Evolutionary conservation across 352 stramenopile species (phyloP).

Genomic region (Thalassiosira ordinaria): DNA sequence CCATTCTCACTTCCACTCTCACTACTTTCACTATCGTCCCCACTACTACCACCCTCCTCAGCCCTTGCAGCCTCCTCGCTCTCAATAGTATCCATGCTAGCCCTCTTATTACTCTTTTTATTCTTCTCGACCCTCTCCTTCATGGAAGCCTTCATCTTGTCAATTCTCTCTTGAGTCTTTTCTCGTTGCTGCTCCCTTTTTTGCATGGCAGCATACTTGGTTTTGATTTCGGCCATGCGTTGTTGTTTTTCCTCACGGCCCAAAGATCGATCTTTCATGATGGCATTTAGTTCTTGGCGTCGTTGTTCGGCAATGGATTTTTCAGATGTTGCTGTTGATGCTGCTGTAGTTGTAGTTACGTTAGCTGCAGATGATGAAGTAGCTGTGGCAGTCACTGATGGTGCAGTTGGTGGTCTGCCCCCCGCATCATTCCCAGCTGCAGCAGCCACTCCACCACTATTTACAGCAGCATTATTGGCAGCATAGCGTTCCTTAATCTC

Average conservation of each 20-base stretch:
- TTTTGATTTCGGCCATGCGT: constrained; percentile 9
- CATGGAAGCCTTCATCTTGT: too few relatives aligned
- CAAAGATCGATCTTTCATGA: constrained; percentile 13
- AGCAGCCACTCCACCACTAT: too few relatives aligned
- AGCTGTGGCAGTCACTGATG: too few relatives aligned
- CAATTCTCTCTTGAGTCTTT: background rate
- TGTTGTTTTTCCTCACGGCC: constrained; percentile 2
- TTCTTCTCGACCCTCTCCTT: background rate
- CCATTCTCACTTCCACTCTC: background rate
- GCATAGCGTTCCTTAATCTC: constrained; percentile 2
- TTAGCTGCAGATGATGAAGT: too few relatives aligned
- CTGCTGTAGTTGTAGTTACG: too few relatives aligned
- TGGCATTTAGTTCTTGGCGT: background rate
- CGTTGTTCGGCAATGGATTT: constrained; percentile 7
- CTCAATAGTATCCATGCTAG: background rate
- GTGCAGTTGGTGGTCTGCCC: too few relatives aligned
- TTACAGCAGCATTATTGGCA: too few relatives aligned
- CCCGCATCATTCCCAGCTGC: too few relatives aligned
- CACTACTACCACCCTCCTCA: background rate
- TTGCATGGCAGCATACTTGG: background rate
- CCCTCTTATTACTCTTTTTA: background rate
- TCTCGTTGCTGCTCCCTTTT: too few relatives aligned
- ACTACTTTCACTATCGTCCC: background rate
- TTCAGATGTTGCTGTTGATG: too few relatives aligned
- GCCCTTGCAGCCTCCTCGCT: background rate